Base-by-base conservation (phyloP, 257 asterid genomes). In the Schizonepeta tenuifolia region DNA sequence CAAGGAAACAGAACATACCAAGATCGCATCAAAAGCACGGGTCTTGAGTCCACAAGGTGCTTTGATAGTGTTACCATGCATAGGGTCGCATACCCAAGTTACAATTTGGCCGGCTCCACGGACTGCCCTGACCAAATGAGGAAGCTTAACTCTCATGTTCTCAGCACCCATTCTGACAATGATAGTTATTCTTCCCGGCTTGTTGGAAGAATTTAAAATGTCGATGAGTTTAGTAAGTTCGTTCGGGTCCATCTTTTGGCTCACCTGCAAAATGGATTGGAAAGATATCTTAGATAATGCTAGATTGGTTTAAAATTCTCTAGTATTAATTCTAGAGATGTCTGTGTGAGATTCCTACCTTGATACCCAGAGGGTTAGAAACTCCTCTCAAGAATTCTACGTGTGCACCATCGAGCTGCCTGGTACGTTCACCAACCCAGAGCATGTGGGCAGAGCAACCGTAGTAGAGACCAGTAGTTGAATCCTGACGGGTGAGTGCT, bases 381-480 rank as follows among this genome's bases (percentile, higher is more conserved):
- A 90, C 90, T 54, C 97, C 97, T 82, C 93, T 80, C 78, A 90
- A 70, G 57, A 90, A 90, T 82, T 90, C 97, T 0, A 90, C 91
- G 5, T 90, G 96, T 40, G 91, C 87, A 24, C 96, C 96, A 40
- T 90, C 96, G 0, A 90, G 83, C 77, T 90, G 97, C 80, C 96
- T 79, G 13, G 96, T 90, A 13, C 97, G 83, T 13, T 90, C 97
- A 10, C 97, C 96, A 7, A 88, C 97, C 96, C 97, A 90, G 13
- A 90, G 87, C 93, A 90, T 86, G 77, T 90, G 97, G n/a, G 97
- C 96, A 1, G 97, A 90, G 81, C 97, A 90, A 75, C 92, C 97
- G 17, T 90, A 90, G 26, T 84, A 80, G 59, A 88, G 88, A 38
- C 97, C 96, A 20, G 96, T 81, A 59, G 97, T 90, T 2, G 97